Conservation (phyloP, 768 basidiomycete species). For the Saitozyma podzolica region DNA sequence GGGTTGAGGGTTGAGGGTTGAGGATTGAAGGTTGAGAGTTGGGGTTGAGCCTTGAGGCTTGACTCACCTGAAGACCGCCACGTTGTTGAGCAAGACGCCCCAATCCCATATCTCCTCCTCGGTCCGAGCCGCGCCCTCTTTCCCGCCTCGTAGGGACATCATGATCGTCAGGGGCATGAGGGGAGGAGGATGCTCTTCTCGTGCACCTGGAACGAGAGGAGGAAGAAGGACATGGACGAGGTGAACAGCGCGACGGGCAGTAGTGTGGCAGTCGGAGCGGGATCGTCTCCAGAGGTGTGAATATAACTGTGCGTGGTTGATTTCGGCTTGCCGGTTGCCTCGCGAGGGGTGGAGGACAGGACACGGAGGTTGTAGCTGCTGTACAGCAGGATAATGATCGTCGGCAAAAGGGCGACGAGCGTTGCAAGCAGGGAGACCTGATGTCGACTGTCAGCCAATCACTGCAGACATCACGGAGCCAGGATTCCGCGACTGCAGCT, state of each 20-base stretch:
- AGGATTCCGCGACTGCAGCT: neutral
- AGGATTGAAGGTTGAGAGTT: no score
- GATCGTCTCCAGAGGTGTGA: slow-evolving; percentile 10
- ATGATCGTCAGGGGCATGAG: slow-evolving; percentile 80
- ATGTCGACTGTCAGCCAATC: no score
- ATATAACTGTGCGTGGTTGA: no score
- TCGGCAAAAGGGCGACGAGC: slow-evolving; percentile 64
- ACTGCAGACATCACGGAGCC: neutral
- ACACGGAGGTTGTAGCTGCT: no score
- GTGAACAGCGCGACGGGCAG: slow-evolving; percentile 78
- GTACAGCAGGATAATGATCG: slow-evolving; percentile 39
- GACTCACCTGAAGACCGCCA: slow-evolving; percentile 80
- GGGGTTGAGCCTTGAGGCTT: neutral
- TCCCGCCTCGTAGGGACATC: slow-evolving; percentile 52
- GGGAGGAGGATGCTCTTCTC: slow-evolving; percentile 86
- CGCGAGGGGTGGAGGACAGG: no score
- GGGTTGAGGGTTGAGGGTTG: neutral
- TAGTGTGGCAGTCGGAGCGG: slow-evolving; percentile 64
- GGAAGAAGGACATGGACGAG: slow-evolving; percentile 86
- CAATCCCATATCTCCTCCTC: slow-evolving; percentile 65
- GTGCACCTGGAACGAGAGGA: slow-evolving; percentile 95
- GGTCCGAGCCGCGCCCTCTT: slow-evolving; percentile 22
- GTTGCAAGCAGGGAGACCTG: slow-evolving; percentile 68
- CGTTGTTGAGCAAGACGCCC: slow-evolving; percentile 74
- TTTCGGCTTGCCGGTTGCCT: no score